phyloP scores from a whole-genome alignment of 2,329 filamentous ascomycete genomes.

The Boeremia exigua region DNA sequence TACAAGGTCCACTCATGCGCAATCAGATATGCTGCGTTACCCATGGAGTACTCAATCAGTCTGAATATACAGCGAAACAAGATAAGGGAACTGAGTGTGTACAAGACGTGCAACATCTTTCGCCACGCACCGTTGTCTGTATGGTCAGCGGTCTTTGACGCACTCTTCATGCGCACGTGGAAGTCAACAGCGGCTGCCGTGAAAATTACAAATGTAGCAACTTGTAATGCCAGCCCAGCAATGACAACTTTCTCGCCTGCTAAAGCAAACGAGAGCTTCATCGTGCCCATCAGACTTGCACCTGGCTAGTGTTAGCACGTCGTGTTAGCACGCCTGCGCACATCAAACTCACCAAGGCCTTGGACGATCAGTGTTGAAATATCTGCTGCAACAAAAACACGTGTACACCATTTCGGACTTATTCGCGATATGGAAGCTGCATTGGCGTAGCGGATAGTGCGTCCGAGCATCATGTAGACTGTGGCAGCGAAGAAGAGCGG shows the following conservation, averaged over 20 bases:
- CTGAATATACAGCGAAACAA: conserved; percentile 59
- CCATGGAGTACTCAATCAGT: conserved; percentile 58
- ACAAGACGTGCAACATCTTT: conserved; percentile 50
- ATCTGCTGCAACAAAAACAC: conserved; percentile 38
- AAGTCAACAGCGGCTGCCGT: conserved; percentile 40
- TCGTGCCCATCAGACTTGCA: conserved; percentile 42
- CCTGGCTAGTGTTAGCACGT: conserved; percentile 22
- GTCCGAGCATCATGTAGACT: conserved; percentile 55
- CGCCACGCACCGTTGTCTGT: conserved; percentile 22
- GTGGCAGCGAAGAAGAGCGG: conserved; percentile 56
- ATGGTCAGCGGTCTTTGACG: not conserved
- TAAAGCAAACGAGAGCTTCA: conserved; percentile 39
- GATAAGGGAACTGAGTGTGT: conserved; percentile 56
- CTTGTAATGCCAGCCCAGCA: conserved; percentile 42
- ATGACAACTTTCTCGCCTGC: conserved; percentile 45
- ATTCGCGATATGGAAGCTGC: conserved; percentile 36
- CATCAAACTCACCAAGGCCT: conserved; percentile 31
- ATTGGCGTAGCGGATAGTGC: conserved; percentile 43
- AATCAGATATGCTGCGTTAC: conserved; percentile 54
- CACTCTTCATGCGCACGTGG: conserved; percentile 33
- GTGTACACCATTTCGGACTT: conserved; percentile 37
- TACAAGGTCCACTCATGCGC: conserved; percentile 55
- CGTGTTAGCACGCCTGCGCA: not conserved
- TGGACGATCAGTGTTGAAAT: conserved; percentile 39
- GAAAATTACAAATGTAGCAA: conserved; percentile 42